Base-by-base conservation (phyloP, 495 filamentous ascomycete species). In the Penicillium steckii region DNA sequence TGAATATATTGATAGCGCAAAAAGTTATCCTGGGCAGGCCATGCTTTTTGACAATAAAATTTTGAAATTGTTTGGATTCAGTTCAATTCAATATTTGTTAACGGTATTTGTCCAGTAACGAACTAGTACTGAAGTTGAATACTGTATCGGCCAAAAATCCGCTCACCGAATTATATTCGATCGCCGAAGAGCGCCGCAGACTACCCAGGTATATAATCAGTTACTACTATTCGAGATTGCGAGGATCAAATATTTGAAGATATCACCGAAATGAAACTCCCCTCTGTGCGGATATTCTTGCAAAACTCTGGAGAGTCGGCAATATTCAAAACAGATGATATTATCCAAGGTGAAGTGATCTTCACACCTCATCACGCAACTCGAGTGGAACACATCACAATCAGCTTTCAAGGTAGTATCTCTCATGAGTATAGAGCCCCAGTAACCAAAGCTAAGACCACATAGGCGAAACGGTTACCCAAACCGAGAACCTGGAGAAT, bases 401-500 rank as follows among this genome's bases (percentile, higher is more conserved):
- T 54, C n/a, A 25, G 24, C 12, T 32, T 54, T 4, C 18, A 44
- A 8, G 52, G 52, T 54, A 42, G 5, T 29, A 29, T 6, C 12
- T 29, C 12, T n/a, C n/a, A n/a, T n/a, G n/a, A n/a, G n/a, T 35
- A 5, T 35, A 5, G 32, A 35, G 32, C 8, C 5, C n/a, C n/a
- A n/a, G n/a, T n/a, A 10, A 17, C 8, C 15, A 35, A 10, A 13
- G 9, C 37, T 21, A 40, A 40, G 7, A 8, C 18, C 7, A 19
- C 8, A 23, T 13, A 42, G 38, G 13, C 38, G 30, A 33, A 9
- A 46, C 19, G 23, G 41, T 13, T 24, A 46, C 29, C 0, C 30
- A 55, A 44, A 26, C 19, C 6, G 53, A 55, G 12, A 50, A 46
- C 29, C 44, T 56, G 30, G 29, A 50, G 3, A 42, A 42, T 1